These are phyloP conservation scores for Ajuga chamaepitys DNA, from an alignment of 257 asterid species.

Conservation along the genomic window DNA sequence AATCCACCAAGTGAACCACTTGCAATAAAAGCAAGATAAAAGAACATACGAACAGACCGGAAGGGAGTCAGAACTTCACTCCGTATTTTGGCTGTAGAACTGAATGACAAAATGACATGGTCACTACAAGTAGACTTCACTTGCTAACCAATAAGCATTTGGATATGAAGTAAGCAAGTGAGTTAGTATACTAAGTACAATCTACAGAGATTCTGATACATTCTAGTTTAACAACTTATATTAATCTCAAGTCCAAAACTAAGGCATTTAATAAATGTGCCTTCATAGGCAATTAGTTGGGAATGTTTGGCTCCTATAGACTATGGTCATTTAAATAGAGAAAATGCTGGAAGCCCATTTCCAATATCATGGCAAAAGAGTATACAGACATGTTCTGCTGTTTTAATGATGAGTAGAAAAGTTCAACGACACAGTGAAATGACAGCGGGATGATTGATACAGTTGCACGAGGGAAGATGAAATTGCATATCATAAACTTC, in stretches of 20 bases:
- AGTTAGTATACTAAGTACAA: too few relatives aligned
- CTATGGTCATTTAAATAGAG: too few relatives aligned
- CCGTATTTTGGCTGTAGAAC: constrained; percentile 81
- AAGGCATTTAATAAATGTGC: too few relatives aligned
- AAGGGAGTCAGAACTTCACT: constrained; percentile 94
- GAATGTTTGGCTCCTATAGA: too few relatives aligned
- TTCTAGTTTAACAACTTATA: too few relatives aligned
- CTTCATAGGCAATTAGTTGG: too few relatives aligned
- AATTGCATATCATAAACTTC: too few relatives aligned
- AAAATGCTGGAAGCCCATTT: too few relatives aligned
- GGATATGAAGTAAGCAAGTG: too few relatives aligned
- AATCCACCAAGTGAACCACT: constrained; percentile 84
- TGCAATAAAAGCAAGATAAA: constrained; percentile 73
- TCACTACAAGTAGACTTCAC: constrained; percentile 21
- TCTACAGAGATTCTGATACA: too few relatives aligned
- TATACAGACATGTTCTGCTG: neutral
- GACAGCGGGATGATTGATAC: neutral
- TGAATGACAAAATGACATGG: constrained; percentile 33
- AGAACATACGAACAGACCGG: constrained; percentile 91
- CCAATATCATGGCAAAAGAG: too few relatives aligned
- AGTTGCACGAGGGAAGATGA: neutral
- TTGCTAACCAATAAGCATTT: neutral
- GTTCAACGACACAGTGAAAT: neutral
- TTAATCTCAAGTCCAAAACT: too few relatives aligned
- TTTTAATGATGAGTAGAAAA: neutral